These are phyloP conservation scores for Strigomonas galati DNA, from an alignment of 208 protist genomes.

Conservation along the genomic window DNA sequence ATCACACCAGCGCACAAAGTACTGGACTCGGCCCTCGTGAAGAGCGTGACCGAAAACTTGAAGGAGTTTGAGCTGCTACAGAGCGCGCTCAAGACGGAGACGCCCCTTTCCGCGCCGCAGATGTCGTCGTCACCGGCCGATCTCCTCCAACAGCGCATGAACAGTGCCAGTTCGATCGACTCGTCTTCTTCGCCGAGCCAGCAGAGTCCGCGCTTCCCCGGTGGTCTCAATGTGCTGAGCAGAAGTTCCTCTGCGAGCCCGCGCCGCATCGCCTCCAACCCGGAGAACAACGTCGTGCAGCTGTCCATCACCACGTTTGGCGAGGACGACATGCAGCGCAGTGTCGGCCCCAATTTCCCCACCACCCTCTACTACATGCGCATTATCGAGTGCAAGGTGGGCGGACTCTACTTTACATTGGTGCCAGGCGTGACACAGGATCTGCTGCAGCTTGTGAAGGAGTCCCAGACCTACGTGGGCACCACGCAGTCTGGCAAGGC, in stretches of 20 bases:
- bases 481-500: slow-evolving; percentile 66
- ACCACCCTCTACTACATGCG: not conserved
- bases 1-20: not conserved
- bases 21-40: too few relatives aligned
- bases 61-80: not conserved
- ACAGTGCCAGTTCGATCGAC: too few relatives aligned
- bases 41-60: not conserved
- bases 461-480: slow-evolving; percentile 57
- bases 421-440: slow-evolving; percentile 62
- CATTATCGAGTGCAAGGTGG: slow-evolving; percentile 36
- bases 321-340: not conserved
- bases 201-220: too few relatives aligned
- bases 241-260: too few relatives aligned
- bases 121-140: too few relatives aligned
- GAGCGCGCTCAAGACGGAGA: not conserved
- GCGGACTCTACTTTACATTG: slow-evolving; percentile 46
- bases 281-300: not conserved
- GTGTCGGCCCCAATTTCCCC: not conserved
- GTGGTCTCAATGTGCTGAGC: too few relatives aligned
- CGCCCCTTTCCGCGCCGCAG: too few relatives aligned
- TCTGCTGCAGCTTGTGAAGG: slow-evolving; percentile 30
- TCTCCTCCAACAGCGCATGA: too few relatives aligned
- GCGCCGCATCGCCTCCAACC: not conserved
- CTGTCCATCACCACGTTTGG: not conserved
- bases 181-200: too few relatives aligned